Evolutionary conservation across 2,329 filamentous ascomycete genomes (phyloP).

Genomic region (Colletotrichum sp.): DNA sequence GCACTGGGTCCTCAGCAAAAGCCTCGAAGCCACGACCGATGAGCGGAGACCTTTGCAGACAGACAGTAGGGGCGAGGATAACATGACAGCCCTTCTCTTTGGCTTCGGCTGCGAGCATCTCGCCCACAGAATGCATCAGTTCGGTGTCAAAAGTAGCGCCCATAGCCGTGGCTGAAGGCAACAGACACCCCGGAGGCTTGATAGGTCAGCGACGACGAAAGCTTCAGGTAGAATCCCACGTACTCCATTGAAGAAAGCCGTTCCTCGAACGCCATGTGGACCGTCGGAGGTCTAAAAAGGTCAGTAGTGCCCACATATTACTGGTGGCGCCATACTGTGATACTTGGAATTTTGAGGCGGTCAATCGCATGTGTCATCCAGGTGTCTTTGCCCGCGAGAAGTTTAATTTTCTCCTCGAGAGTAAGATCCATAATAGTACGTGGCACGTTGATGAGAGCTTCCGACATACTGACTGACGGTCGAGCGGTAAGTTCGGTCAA

Average conservation of each 20-base stretch:
- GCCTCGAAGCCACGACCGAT: slow-evolving; percentile 5
- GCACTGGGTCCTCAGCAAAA: neutral
- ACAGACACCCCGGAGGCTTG: neutral
- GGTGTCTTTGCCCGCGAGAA: neutral
- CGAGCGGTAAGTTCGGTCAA: neutral
- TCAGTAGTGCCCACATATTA: neutral
- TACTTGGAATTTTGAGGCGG: neutral
- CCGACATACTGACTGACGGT: neutral
- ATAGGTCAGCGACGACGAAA: neutral
- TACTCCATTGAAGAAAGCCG: neutral
- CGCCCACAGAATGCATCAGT: neutral
- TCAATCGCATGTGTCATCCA: neutral
- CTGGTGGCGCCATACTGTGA: neutral
- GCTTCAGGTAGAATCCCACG: neutral
- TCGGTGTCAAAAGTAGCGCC: neutral
- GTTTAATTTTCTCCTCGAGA: neutral
- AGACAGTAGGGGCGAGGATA: slow-evolving; percentile 6
- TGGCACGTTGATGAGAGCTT: neutral
- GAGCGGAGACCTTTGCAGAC: slow-evolving; percentile 4
- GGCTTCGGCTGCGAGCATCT: neutral
- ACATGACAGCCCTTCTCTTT: neutral
- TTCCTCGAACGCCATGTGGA: neutral
- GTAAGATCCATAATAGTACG: neutral
- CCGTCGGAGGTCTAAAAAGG: neutral
- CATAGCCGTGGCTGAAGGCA: neutral